Conservation (phyloP, 176 grass and related monocot species). For the Panicum miliaceum region DNA sequence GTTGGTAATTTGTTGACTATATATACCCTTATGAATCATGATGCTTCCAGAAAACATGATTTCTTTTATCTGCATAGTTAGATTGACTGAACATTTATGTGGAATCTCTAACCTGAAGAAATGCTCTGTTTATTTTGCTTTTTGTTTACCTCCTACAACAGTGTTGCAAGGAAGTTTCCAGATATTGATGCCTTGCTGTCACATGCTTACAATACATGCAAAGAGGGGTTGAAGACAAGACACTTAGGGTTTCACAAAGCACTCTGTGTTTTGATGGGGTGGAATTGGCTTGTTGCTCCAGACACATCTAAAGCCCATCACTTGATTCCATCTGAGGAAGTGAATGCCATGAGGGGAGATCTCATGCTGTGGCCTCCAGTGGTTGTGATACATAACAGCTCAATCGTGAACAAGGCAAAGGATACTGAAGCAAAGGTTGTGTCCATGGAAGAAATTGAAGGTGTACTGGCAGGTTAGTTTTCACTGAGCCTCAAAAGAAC, state of each 20-base stretch:
- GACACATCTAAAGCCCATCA: constrained; percentile 71
- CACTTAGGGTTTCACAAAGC: constrained; percentile 89
- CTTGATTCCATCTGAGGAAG: constrained; percentile 54
- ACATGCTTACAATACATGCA: constrained; percentile 71
- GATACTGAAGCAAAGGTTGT: constrained; percentile 48
- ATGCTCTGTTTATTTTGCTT: constrained; percentile 42
- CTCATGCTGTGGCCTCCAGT: constrained; percentile 94
- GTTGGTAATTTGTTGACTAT: neutral
- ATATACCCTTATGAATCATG: constrained; percentile 6
- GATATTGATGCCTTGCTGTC: constrained; percentile 64
- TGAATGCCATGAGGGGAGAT: constrained; percentile 66
- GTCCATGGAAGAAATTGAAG: constrained; percentile 64
- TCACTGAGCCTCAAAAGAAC: constrained; percentile 33
- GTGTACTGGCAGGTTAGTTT: constrained; percentile 70
- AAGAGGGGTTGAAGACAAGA: constrained; percentile 74
- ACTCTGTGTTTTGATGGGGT: constrained; percentile 92
- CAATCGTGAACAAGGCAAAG: constrained; percentile 40
- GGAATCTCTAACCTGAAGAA: constrained; percentile 45
- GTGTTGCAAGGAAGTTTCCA: constrained; percentile 66
- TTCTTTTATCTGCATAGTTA: constrained; percentile 29
- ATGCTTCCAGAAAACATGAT: neutral
- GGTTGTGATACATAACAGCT: constrained; percentile 76
- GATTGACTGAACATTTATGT: constrained; percentile 35
- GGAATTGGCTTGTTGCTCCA: constrained; percentile 87
- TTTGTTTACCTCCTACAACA: constrained; percentile 55